Base-by-base conservation (phyloP, 192 early-diverging fungal genomes). In the Fimicolochytrium jonesii region DNA sequence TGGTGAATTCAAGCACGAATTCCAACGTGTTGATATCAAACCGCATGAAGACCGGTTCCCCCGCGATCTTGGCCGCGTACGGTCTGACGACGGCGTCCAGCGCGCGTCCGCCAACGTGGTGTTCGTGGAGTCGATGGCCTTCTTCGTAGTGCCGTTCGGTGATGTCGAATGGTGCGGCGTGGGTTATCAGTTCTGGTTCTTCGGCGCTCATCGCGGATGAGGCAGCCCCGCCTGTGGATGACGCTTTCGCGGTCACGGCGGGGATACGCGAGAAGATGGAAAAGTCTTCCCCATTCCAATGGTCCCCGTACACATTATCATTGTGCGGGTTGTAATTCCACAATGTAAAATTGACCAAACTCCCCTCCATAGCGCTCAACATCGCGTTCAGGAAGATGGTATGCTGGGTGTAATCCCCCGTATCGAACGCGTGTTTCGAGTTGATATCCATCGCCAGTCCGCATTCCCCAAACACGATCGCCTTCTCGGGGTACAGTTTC, bases 301-400 rank as follows among this genome's bases (percentile, higher is more conserved):
- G 86, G 64, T 92, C 90, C 6, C 90, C 90, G 56, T 81, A 73
- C 17, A 74, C 73, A 61, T 92, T 88, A 66, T 90, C 88, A 42
- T 92, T 92, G 31, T 71, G 72, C 9, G 89, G 75, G 66, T 92
- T 91, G 66, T 92, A 92, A 65, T 92, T 92, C 90, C 90, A 92
- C 17, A 92, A 69, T 71, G 89, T 89, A 66, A 91, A 92, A 54
- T 86, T 87, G 2, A 90, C 76, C 6, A 91, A 66, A 62, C 87
- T 87, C 18, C 68, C 69, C 74, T 92, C 90, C 69, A 92, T 70
- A 0, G 84, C 83, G 47, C 68, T 75, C 11, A 92, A 78, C 20
- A 90, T 79, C 5, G 87, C 87, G 66, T 92, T 88, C 61, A 92
- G 60, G 57, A 92, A 92, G 10, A 79, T 80, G 23, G 82, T 81